These are phyloP conservation scores for Sporisorium sorghi DNA, from an alignment of 1,284 basidiomycete genomes.

Conservation along the genomic window DNA sequence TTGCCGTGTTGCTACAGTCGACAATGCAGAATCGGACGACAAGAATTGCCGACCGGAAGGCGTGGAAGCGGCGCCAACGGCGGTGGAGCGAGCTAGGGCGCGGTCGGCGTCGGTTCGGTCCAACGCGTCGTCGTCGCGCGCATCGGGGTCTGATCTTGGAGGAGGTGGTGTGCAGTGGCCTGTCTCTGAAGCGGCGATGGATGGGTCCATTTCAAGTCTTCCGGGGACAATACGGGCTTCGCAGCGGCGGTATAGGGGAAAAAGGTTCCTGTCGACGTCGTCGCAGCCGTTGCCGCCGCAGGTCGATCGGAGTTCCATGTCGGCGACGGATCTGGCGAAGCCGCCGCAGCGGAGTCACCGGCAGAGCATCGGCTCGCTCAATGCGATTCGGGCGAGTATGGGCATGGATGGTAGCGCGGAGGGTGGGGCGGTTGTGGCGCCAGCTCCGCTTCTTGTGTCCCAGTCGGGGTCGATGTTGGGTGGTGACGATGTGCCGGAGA, in stretches of 20 bases:
- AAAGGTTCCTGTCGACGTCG: constrained; percentile 17
- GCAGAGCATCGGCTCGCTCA: constrained; percentile 18
- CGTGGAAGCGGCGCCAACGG: constrained; percentile 4
- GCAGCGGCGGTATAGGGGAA: constrained; percentile 11
- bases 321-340: constrained; percentile 2
- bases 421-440: too few relatives aligned
- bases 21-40: constrained; percentile 13
- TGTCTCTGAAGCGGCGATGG: background rate
- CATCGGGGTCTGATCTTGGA: background rate
- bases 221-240: constrained; percentile 1
- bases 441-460: too few relatives aligned
- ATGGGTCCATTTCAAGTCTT: constrained; percentile 1
- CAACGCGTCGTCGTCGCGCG: constrained; percentile 2
- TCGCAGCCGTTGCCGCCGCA: constrained; percentile 20
- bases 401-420: background rate
- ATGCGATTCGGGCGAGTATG: constrained; percentile 15
- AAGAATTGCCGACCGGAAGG: constrained; percentile 26
- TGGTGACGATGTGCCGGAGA: constrained; percentile 9
- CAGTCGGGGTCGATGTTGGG: background rate
- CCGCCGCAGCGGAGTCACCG: background rate
- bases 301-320: constrained; percentile 14
- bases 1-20: background rate
- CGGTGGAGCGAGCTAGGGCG: background rate
- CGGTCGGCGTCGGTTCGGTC: constrained; percentile 11
- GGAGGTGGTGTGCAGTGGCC: constrained; percentile 5